These are phyloP conservation scores for Mycena haematopus DNA, from an alignment of 768 basidiomycete genomes.

Conservation along the genomic window DNA sequence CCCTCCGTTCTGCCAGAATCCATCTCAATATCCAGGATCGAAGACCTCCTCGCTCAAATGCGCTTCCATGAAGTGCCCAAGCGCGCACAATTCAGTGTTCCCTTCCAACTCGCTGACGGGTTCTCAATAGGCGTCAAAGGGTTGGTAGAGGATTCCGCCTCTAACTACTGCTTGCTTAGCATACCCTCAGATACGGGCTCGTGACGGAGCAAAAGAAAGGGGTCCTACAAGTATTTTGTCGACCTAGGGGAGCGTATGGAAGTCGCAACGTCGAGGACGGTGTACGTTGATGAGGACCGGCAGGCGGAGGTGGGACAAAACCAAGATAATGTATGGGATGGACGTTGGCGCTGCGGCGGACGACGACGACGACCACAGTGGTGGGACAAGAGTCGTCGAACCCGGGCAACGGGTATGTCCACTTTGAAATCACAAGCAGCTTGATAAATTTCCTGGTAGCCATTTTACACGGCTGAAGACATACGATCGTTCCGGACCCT, in stretches of 20 bases:
- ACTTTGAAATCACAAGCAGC: background rate
- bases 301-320: constrained; percentile 54
- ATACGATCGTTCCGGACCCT: constrained; percentile 82
- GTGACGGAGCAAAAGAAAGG: constrained; percentile 91
- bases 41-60: constrained; percentile 82
- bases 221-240: constrained; percentile 79
- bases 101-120: constrained; percentile 77
- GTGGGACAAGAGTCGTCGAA: constrained; percentile 51
- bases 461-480: constrained; percentile 87
- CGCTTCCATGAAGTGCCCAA: constrained; percentile 84
- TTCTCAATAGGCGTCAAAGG: constrained; percentile 85
- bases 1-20: constrained; percentile 65
- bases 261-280: constrained; percentile 71
- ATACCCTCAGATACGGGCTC: constrained; percentile 72
- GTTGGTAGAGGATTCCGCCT: constrained; percentile 44
- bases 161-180: constrained; percentile 8
- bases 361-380: constrained; percentile 41
- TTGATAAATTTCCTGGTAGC: constrained; percentile 47
- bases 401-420: constrained; percentile 56
- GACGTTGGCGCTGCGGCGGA: constrained; percentile 45
- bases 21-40: constrained; percentile 77
- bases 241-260: constrained; percentile 81
- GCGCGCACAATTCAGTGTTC: constrained; percentile 80
- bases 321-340: constrained; percentile 54
- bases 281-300: constrained; percentile 76